Base-by-base conservation (phyloP, 768 basidiomycete genomes). In the Paxillus rubicundulus region DNA sequence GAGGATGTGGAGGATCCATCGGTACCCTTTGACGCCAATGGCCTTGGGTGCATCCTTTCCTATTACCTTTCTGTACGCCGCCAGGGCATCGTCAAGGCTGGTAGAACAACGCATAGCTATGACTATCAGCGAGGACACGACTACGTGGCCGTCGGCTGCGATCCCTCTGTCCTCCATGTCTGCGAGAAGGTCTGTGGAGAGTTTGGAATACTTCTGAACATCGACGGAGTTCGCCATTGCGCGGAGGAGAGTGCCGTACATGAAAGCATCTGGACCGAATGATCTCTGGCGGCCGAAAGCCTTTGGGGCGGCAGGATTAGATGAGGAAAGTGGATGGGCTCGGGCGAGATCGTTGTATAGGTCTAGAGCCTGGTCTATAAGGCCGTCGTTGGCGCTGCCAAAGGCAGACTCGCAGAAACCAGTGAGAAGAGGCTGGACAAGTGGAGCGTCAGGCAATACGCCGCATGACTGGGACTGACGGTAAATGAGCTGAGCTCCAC, bases 31-130 rank as follows among this genome's bases (percentile, higher is more conserved):
- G 54, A 79, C 76, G 53, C 83, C 79, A 50, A 91, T 69, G 24
- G 64, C 33, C 38, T 63, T 64, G 10, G 62, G 62, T 46, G 56
- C 53, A 54, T 40, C 51, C 40, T 54, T 55, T 69, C 61, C 50
- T 63, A 59, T 59, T 72, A 66, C 70, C 58, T 50, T 70, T 56
- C 57, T 72, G 67, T 95, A 96, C 0, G 79, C 72, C 14, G 78
- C 69, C 49, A 89, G 79, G 0, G 90, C 89, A 12, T 82, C 80
- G 21, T 79, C 72, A 43, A 81, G 77, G 38, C 64, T 76, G 2
- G 76, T 61, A 1, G 82, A 72, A n/a, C 74, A 70, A 21, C 80
- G 79, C 84, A 95, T 92, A 43, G 82, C 77, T 41, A 88, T 68
- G 46, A 87, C 76, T 40, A 86, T 76, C 34, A 82, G 69, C 2